Evolutionary conservation across 2,329 filamentous ascomycete genomes (phyloP), one percentile per base, ranked within the genome.

Genomic region (Talaromyces sp.): DNA sequence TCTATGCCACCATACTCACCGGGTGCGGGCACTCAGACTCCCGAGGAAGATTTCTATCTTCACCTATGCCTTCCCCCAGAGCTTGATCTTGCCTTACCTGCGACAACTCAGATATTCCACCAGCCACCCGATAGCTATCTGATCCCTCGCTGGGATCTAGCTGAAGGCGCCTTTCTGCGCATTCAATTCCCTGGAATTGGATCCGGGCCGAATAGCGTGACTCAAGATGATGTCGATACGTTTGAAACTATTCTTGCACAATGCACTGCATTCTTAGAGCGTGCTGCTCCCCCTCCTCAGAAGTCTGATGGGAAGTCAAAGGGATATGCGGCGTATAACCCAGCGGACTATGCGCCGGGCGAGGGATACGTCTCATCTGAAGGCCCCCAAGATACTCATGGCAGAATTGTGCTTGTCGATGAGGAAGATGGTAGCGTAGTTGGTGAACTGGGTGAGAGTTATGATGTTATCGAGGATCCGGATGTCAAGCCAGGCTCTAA

Each of bases 231-330:
- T 70, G 81, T 96, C 37, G 91, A 97, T 69, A 97, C 93, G 0
- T 97, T 97, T 67, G 93, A 97, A 78, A 97, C 93, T 3, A 97
- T 97, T 60, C 81, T 97, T 46, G 93, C 93, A n/a, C 91, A 97
- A 75, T 97, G 93, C 74, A 97, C 93, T 2, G 90, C 93, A 2
- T 97, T 99, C 71, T 83, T 96, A 4, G 93, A 97, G 73, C 86
- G 91, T 40, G 87, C 90, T 10, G 80, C 90, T 9, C 80, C 86
- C 36, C 85, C 89, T 6, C 86, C 79, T 5, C 39, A 46, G 13
- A 70, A 73, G 50, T 40, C 43, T 2, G 42, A 52, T 22, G 37
- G 46, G 3, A 46, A 46, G 9, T 36, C 43, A 7, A 29, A 33
- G 17, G 61, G 68, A 44, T 61, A 70, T 54, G 65, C 70, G 29